Evolutionary conservation across 441 rosid genomes (phyloP), one percentile per base, ranked within the genome.

Genomic region (Bruguiera hainesii): DNA sequence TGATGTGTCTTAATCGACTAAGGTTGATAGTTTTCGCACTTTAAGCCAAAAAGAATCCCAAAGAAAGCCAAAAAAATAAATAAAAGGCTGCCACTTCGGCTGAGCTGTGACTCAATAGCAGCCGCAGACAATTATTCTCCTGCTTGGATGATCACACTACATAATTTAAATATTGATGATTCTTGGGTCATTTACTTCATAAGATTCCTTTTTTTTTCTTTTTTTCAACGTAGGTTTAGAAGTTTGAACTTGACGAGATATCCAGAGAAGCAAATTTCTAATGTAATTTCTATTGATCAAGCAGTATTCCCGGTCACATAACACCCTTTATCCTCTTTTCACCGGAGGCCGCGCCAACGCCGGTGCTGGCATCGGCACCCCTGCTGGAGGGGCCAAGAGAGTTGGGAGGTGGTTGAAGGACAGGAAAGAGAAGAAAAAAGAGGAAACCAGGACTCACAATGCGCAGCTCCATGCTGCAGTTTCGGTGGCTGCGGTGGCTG

Each of bases 401-500:
- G 97, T 90, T 0, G 97, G 96, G 57, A 85, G 97, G 74, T 93
- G 98, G 98, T 74, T 93, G 76, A 93, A 93, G 74, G 96, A 93
- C 70, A 82, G 98, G 69, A 89, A 85, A 66, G 97, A 89, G 85
- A 93, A 86, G 74, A 93, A 86, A 79, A 93, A 90, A 76, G 96
- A 90, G 77, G 97, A 93, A 73, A 85, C 68, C 63, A 84, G 98
- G 77, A 77, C 90, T 64, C 93, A 87, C 56, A 93, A 89, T 62
- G 98, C 98, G 0, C 96, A 85, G 75, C 82, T 93, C 69, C 97
- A 90, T 37, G 97, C 98, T 5, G 83, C 96, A 1, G 71, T 93
- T 58, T 90, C 98, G 9, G 97, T 93, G 26, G 97, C 98, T 3
- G 90, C 98, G 0, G 97, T 93, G 66, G 97, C 97, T 0, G 81